Evolutionary conservation across 2,329 filamentous ascomycete species (phyloP).

Genomic region (Dactylellina haptotyla): DNA sequence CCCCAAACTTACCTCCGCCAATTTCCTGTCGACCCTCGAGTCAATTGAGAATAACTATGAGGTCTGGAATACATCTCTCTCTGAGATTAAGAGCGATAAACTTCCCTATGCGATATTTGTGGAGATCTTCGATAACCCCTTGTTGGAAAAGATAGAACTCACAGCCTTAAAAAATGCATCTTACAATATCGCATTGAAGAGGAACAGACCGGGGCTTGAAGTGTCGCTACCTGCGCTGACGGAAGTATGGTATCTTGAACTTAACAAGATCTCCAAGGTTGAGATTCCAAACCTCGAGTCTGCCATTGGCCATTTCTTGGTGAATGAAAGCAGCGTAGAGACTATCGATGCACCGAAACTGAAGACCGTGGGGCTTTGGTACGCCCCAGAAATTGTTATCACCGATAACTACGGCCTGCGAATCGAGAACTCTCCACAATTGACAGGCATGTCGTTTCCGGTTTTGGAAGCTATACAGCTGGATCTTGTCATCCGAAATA

Average conservation of each 20-base stretch:
- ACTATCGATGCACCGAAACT: constrained; percentile 21
- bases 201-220: constrained; percentile 31
- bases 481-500: constrained; percentile 38
- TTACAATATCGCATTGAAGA: constrained; percentile 27
- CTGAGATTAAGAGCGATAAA: constrained; percentile 40
- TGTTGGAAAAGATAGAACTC: constrained; percentile 26
- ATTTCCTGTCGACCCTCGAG: constrained; percentile 23
- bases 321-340: constrained; percentile 29
- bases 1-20: constrained; percentile 22
- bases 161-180: constrained; percentile 34
- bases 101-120: constrained; percentile 28
- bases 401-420: constrained; percentile 25
- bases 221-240: constrained; percentile 29
- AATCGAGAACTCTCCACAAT: constrained; percentile 13
- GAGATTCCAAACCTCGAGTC: constrained; percentile 25
- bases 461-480: constrained; percentile 25
- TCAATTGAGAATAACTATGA: constrained; percentile 46
- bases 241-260: constrained; percentile 33
- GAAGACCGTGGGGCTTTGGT: constrained; percentile 22
- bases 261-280: constrained; percentile 9
- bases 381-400: constrained; percentile 12
- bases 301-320: constrained; percentile 27
- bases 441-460: constrained; percentile 22
- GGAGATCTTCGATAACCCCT: constrained; percentile 36
- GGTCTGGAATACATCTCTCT: constrained; percentile 34